Evolutionary conservation across 2,329 filamentous ascomycete genomes (phyloP).

Genomic region (Cladosporium phlei): DNA sequence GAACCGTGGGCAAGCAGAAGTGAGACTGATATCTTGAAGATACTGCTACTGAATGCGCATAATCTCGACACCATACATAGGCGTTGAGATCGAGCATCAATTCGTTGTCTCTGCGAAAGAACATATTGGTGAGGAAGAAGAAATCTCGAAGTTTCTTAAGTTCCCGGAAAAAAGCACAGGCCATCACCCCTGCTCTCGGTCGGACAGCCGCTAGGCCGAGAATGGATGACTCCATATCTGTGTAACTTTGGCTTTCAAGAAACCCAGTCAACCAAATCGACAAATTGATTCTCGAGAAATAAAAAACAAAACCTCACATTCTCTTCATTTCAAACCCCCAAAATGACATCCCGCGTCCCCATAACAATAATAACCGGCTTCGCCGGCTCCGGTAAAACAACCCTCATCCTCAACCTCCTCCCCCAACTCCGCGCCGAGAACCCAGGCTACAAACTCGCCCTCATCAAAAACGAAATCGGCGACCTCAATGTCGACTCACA

Average conservation of each 20-base stretch:
- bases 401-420: conserved; percentile 86
- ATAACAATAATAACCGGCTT: conserved; percentile 96
- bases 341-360: conserved; percentile 51
- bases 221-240: conserved; percentile 8
- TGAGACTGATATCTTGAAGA: no score
- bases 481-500: conserved; percentile 91
- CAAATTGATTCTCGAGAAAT: neutral
- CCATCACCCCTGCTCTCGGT: no score
- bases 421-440: conserved; percentile 86
- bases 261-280: conserved; percentile 7
- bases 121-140: no score
- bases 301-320: neutral
- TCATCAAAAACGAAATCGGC: conserved; percentile 98
- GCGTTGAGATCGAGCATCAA: no score
- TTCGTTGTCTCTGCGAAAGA: no score
- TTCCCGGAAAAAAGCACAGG: no score
- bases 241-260: conserved; percentile 2
- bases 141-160: no score
- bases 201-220: conserved; percentile 3
- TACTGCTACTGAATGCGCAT: no score
- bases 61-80: no score
- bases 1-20: no score
- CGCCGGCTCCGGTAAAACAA: conserved; percentile 93
- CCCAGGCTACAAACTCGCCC: conserved; percentile 81
- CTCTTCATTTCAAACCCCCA: neutral